These are phyloP conservation scores for Vitis cinerea DNA, from an alignment of 164 flowering plant species.

Conservation along the genomic window DNA sequence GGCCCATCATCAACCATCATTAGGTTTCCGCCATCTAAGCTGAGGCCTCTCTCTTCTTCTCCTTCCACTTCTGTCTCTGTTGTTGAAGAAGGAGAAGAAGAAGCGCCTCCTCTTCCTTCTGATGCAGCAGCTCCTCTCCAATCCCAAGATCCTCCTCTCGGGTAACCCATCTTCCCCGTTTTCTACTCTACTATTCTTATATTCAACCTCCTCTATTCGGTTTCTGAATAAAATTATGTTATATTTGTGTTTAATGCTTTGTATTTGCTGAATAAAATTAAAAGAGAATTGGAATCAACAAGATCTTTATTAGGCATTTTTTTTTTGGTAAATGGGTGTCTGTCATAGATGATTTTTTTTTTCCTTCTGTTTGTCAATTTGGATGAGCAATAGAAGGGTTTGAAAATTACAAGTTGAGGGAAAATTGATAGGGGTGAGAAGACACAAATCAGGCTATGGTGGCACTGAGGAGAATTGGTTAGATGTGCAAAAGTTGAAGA, in stretches of 20 bases:
- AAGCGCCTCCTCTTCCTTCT: neutral
- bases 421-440: too few relatives aligned
- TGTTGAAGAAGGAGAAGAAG: slow-evolving; percentile 19
- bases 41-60: slow-evolving; percentile 16
- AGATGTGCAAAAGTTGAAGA: too few relatives aligned
- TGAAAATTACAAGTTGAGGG: too few relatives aligned
- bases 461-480: too few relatives aligned
- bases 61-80: slow-evolving; percentile 25
- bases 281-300: neutral
- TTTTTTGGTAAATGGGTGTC: too few relatives aligned
- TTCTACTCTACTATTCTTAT: neutral
- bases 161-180: slow-evolving; percentile 14
- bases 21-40: slow-evolving; percentile 6
- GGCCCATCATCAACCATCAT: neutral
- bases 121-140: slow-evolving; percentile 11
- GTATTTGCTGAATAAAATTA: neutral
- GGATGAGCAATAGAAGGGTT: too few relatives aligned
- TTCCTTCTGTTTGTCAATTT: too few relatives aligned
- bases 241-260: neutral
- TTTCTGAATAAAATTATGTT: neutral
- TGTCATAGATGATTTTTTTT: too few relatives aligned
- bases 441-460: too few relatives aligned
- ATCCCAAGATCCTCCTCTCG: slow-evolving; percentile 13
- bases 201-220: neutral
- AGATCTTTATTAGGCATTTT: neutral